Percentiles rank a stretch among this genome's conserved stretches.
These are phyloP conservation scores for Fusarium sp. DNA, from an alignment of 2,329 filamentous ascomycete species.

Conservation along the genomic window DNA sequence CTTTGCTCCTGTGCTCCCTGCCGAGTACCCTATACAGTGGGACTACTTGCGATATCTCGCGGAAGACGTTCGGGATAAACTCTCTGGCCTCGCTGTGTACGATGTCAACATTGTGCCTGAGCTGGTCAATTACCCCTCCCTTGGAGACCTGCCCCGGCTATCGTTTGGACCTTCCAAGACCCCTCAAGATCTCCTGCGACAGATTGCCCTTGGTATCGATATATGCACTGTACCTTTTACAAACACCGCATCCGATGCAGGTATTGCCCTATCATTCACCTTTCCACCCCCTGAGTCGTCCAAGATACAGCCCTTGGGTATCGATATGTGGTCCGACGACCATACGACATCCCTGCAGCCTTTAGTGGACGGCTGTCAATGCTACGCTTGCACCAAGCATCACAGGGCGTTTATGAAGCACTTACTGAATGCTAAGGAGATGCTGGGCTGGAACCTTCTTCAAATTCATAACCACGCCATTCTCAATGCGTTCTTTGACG, in stretches of 20 bases:
- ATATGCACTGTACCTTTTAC: constrained; percentile 83
- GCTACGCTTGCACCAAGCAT: constrained; percentile 86
- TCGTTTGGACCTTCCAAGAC: constrained; percentile 76
- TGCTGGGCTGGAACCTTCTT: constrained; percentile 94
- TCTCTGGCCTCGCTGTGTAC: constrained; percentile 83
- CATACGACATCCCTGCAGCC: constrained; percentile 74
- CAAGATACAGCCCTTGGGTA: constrained; percentile 67
- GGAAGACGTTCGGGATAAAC: constrained; percentile 67
- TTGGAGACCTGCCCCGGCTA: constrained; percentile 76
- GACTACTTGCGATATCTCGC: constrained; percentile 81
- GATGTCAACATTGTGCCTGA: constrained; percentile 76
- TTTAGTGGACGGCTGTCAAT: constrained; percentile 73
- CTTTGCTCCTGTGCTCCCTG: constrained; percentile 78
- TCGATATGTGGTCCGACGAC: constrained; percentile 78
- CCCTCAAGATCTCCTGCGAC: constrained; percentile 82
- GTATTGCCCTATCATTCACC: constrained; percentile 82
- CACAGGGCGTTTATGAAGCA: constrained; percentile 91
- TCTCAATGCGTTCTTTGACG: constrained; percentile 78
- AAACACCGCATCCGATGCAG: constrained; percentile 80
- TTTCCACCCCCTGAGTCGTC: constrained; percentile 66
- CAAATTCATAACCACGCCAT: constrained; percentile 91
- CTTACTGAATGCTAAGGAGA: constrained; percentile 89
- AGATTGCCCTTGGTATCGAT: constrained; percentile 82
- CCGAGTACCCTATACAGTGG: constrained; percentile 79
- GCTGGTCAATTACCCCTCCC: constrained; percentile 64